Percentiles rank a stretch among this genome's conserved stretches.
These are phyloP conservation scores for Phylloporus arenicola DNA, from an alignment of 768 basidiomycete species.

Conservation along the genomic window DNA sequence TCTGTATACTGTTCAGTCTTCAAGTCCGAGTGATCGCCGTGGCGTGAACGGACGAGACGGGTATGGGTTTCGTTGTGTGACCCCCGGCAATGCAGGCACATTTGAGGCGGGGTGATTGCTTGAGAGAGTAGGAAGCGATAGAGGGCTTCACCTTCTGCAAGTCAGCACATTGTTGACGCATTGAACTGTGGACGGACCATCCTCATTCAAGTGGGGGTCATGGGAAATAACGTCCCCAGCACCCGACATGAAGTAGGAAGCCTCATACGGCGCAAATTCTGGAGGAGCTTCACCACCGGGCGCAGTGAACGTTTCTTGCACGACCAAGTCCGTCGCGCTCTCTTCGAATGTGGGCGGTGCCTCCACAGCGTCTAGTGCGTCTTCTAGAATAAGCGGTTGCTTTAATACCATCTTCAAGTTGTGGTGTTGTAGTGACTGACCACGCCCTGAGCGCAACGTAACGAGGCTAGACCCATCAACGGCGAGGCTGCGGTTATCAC, in stretches of 20 bases:
- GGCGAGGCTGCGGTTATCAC: slow-evolving; percentile 5
- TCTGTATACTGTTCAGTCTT: slow-evolving; percentile 51
- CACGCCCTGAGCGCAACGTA: too few relatives aligned
- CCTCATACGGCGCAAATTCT: slow-evolving; percentile 55
- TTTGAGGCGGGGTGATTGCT: slow-evolving; percentile 40
- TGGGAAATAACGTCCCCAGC: slow-evolving; percentile 59
- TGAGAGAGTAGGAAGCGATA: slow-evolving; percentile 69
- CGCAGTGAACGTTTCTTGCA: slow-evolving; percentile 14
- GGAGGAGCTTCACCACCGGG: slow-evolving; percentile 51
- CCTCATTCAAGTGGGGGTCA: slow-evolving; percentile 61
- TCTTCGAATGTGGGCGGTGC: slow-evolving; percentile 27
- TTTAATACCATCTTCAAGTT: not conserved
- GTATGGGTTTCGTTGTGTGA: slow-evolving; percentile 50
- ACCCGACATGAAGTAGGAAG: slow-evolving; percentile 48
- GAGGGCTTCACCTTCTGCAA: slow-evolving; percentile 53
- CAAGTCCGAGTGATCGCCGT: slow-evolving; percentile 31
- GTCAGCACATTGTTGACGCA: slow-evolving; percentile 1
- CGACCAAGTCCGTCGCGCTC: slow-evolving; percentile 18
- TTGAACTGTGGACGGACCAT: slow-evolving; percentile 37
- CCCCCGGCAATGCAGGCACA: slow-evolving; percentile 47
- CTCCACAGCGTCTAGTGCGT: not conserved
- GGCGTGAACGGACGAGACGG: slow-evolving; percentile 38
- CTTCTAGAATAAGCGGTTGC: not conserved
- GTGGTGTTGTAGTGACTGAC: too few relatives aligned
- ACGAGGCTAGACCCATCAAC: not conserved